Conservation (phyloP, 176 grass and related monocot genomes). For the Pontederia paniculata region DNA sequence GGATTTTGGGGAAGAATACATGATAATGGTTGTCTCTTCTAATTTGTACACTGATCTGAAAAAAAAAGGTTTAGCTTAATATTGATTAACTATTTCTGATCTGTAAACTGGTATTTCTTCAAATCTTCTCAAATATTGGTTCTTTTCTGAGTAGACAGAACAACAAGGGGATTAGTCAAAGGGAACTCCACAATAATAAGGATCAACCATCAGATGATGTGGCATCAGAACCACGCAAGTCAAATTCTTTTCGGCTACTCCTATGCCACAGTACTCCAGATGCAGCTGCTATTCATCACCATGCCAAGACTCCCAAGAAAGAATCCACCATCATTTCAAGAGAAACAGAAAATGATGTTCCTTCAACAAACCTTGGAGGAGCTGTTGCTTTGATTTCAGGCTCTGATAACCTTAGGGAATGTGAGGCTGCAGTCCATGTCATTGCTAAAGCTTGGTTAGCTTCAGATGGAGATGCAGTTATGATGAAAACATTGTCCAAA, state of each 20-base stretch:
- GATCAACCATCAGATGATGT: conserved; percentile 22
- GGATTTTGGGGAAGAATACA: too few species aligned
- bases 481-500: conserved; percentile 44
- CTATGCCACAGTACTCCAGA: conserved; percentile 62
- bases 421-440: conserved; percentile 56
- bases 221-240: conserved; percentile 35
- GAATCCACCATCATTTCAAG: conserved; percentile 30
- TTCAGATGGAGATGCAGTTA: conserved; percentile 30
- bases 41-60: too few species aligned
- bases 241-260: conserved; percentile 70
- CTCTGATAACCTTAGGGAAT: conserved; percentile 55
- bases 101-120: neutral
- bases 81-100: neutral
- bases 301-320: conserved; percentile 53
- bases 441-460: conserved; percentile 58
- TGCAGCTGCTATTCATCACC: conserved; percentile 45
- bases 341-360: conserved; percentile 26
- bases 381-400: conserved; percentile 62
- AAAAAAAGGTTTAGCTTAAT: neutral
- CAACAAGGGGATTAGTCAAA: conserved; percentile 58
- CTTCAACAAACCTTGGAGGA: conserved; percentile 46
- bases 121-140: conserved; percentile 25
- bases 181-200: conserved; percentile 21
- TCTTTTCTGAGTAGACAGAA: conserved; percentile 97
- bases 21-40: too few species aligned